These are phyloP conservation scores for Gamsiella multidivaricata DNA, from an alignment of 192 early-diverging fungal genomes.

Conservation along the genomic window DNA sequence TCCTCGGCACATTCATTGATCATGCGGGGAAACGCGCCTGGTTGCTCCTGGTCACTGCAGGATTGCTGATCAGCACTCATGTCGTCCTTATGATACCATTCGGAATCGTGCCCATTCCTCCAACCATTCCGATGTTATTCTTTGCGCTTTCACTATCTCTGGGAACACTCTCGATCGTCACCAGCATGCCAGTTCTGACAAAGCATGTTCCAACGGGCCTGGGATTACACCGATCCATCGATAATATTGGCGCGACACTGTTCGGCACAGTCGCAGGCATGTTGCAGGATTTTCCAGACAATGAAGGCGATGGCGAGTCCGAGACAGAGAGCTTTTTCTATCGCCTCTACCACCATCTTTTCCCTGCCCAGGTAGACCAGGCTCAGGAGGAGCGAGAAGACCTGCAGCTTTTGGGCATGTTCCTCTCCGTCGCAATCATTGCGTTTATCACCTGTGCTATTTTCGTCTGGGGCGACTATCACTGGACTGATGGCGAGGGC, in stretches of 20 bases:
- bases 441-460: conserved; percentile 19
- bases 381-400: conserved; percentile 35
- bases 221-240: conserved; percentile 52
- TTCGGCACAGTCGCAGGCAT: conserved; percentile 54
- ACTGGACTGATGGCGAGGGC: conserved; percentile 51
- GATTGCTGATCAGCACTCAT: conserved; percentile 36
- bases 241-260: conserved; percentile 59
- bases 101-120: conserved; percentile 32
- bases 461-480: conserved; percentile 54
- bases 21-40: conserved; percentile 69
- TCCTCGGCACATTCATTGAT: conserved; percentile 78
- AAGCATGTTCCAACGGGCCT: conserved; percentile 59
- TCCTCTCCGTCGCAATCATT: conserved; percentile 22
- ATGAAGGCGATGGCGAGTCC: conserved; percentile 8
- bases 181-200: conserved; percentile 55
- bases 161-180: conserved; percentile 55
- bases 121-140: conserved; percentile 54
- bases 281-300: conserved; percentile 36
- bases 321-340: conserved; percentile 42
- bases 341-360: conserved; percentile 42
- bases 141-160: conserved; percentile 52
- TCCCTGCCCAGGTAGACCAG: conserved; percentile 28
- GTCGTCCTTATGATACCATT: conserved; percentile 27
- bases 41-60: conserved; percentile 46
- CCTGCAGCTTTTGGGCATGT: conserved; percentile 36